Evolutionary conservation across 768 basidiomycete genomes (phyloP).

Genomic region (Russula abietina): DNA sequence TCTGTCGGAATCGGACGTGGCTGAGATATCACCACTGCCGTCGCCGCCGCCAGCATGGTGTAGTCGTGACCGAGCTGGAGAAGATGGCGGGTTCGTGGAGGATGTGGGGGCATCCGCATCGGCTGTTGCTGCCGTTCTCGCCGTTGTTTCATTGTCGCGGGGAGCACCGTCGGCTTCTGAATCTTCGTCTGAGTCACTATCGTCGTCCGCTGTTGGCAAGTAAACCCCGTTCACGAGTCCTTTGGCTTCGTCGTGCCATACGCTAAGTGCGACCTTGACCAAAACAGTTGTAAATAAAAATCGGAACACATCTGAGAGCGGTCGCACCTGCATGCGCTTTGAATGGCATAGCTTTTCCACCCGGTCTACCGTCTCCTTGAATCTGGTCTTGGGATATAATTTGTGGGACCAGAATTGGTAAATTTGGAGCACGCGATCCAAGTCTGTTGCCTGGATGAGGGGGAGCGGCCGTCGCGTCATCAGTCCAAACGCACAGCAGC

Average conservation of each 20-base stretch:
- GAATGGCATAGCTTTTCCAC: constrained; percentile 89
- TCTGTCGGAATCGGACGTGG: constrained; percentile 12
- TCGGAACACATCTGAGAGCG: constrained; percentile 1
- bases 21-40: neutral
- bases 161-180: constrained; percentile 44
- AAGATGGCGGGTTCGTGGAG: constrained; percentile 11
- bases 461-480: neutral
- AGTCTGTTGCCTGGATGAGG: constrained; percentile 58
- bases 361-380: constrained; percentile 76
- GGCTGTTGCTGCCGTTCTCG: constrained; percentile 24
- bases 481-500: neutral
- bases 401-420: constrained; percentile 96
- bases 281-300: neutral
- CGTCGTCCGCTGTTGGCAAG: constrained; percentile 29
- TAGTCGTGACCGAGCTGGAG: constrained; percentile 2
- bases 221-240: constrained; percentile 35
- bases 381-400: constrained; percentile 84
- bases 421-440: constrained; percentile 69
- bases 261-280: constrained; percentile 63
- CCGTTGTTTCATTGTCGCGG: constrained; percentile 37
- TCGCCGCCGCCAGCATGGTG: neutral
- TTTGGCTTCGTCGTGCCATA: constrained; percentile 68
- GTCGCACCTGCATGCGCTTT: constrained; percentile 65
- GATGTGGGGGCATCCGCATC: constrained; percentile 8
- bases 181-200: constrained; percentile 43